Base-by-base conservation (phyloP, 148 eudicot species). In the Cornus kousa region DNA sequence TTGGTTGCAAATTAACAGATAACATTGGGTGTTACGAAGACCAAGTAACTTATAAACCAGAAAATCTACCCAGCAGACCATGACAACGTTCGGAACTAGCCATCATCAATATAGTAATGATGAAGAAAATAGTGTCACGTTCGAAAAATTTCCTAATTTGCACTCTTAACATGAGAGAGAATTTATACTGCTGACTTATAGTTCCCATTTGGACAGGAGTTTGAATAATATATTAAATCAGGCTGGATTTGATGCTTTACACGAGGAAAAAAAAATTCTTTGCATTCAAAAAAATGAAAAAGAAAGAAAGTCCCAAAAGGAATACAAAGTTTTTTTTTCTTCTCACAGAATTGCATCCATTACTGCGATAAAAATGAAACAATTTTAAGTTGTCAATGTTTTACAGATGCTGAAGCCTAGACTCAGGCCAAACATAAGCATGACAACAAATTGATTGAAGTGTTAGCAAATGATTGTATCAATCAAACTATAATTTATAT, bases 1-100 rank as follows among this genome's bases (percentile, higher is more conserved):
- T 39, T 70, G 40, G 40, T 39, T 37, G 50, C 73, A 24, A 37
- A 70, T n/a, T 39, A 71, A 71, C 72, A 35, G 17, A 48, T 71
- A 53, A 77, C 67, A 13, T 64, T 74, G 31, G 77, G 60, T 33
- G 22, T 14, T 20, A 48, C 35, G 68, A 60, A 33, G 19, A 17
- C n/a, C 19, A 59, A n/a, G 32, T 20, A 2, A 43, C 32, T 59
- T 43, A 24, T 28, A 73, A 68, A 69, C 69, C 19, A 73, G 43
- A 40, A 72, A 71, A 73, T 70, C 35, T 4, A 62, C 33, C 28
- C 11, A 73, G 17, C 62, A 55, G 11, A 16, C 16, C 46, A 24
- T 4, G 33, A 62, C 46, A 31, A 8, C 60, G 28, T 24, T 59
- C 16, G 13, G 33, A 74, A 74, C 33, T 19, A 35, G 28, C 28